Evolutionary conservation across 2,329 filamentous ascomycete genomes (phyloP).

Genomic region (Chrysosporium keratinophilum): DNA sequence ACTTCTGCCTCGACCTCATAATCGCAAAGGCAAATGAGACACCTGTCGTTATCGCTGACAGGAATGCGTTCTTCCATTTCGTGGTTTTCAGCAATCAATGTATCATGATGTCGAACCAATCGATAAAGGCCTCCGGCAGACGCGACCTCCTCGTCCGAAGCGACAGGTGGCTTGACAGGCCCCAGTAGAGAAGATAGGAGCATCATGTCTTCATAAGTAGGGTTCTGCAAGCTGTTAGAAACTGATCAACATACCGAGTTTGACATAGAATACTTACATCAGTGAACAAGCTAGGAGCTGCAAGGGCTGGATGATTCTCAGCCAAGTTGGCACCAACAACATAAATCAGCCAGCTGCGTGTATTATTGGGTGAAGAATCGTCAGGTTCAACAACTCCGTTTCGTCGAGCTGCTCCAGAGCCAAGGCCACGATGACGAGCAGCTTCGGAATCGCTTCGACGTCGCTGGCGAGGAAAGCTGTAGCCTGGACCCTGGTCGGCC

Average conservation of each 20-base stretch:
- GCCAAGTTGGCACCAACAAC: constrained; percentile 60
- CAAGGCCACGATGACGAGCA: constrained; percentile 45
- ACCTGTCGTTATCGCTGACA: constrained; percentile 45
- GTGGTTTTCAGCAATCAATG: constrained; percentile 40
- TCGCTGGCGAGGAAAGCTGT: constrained; percentile 41
- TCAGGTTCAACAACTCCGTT: constrained; percentile 56
- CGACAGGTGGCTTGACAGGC: constrained; percentile 58
- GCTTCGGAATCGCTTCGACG: constrained; percentile 51
- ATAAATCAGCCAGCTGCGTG: constrained; percentile 62
- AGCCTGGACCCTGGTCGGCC: constrained; percentile 33
- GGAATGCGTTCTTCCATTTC: constrained; percentile 29
- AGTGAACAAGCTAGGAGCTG: constrained; percentile 59
- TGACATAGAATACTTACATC: constrained; percentile 41
- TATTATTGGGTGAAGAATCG: constrained; percentile 39
- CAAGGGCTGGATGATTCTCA: constrained; percentile 59
- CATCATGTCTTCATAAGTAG: constrained; percentile 64
- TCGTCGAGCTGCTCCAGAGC: constrained; percentile 51
- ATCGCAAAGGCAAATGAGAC: constrained; percentile 56
- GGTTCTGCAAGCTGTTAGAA: constrained; percentile 35
- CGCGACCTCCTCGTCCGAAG: constrained; percentile 53
- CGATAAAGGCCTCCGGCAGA: constrained; percentile 52
- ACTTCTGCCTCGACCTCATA: constrained; percentile 54
- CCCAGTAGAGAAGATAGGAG: constrained; percentile 56
- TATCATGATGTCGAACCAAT: constrained; percentile 37
- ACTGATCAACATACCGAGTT: not conserved